Percentiles rank a stretch among this genome's conserved stretches.
Evolutionary conservation across 805 yeast genomes (phyloP).

Genomic region (Candida nonsorbophila): DNA sequence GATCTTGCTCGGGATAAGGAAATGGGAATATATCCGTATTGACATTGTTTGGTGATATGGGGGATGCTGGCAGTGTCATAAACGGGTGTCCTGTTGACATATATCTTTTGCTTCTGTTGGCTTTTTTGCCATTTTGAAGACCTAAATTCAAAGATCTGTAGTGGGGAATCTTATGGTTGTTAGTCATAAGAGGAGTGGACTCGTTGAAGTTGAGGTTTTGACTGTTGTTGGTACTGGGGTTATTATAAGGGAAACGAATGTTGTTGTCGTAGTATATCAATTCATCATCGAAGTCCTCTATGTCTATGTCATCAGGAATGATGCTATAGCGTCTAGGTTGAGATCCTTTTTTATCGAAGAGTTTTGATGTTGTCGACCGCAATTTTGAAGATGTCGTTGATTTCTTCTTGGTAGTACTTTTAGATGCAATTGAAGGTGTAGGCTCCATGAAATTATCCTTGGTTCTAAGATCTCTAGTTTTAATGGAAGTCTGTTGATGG

Average conservation of each 20-base stretch:
- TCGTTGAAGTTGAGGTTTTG: slow-evolving; percentile 22
- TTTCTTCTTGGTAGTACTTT: slow-evolving; percentile 18
- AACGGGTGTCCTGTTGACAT: slow-evolving; percentile 25
- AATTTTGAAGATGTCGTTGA: slow-evolving; percentile 38
- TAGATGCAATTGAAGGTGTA: slow-evolving; percentile 12
- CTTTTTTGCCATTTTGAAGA: slow-evolving; percentile 15
- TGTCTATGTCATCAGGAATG: slow-evolving; percentile 56
- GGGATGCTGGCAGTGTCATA: slow-evolving; percentile 4
- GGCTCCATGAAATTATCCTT: too few species aligned
- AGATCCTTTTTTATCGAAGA: slow-evolving; percentile 69
- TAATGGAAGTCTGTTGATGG: too few species aligned
- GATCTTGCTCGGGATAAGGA: slow-evolving; percentile 25
- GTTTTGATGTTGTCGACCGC: slow-evolving; percentile 65
- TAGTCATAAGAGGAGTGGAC: slow-evolving; percentile 23
- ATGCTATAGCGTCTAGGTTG: slow-evolving; percentile 72
- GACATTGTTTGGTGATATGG: slow-evolving; percentile 7
- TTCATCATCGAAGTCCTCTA: slow-evolving; percentile 53
- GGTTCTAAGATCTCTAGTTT: too few species aligned
- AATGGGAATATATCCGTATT: slow-evolving; percentile 27
- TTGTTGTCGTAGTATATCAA: slow-evolving; percentile 40
- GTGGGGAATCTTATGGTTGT: slow-evolving; percentile 28
- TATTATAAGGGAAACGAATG: slow-evolving; percentile 31
- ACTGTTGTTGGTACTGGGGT: slow-evolving; percentile 12
- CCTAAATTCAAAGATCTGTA: slow-evolving; percentile 36
- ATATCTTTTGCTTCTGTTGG: slow-evolving; percentile 27